Evolutionary conservation across 805 yeast genomes (phyloP).

Genomic region (Starmerella sirachaensis): DNA sequence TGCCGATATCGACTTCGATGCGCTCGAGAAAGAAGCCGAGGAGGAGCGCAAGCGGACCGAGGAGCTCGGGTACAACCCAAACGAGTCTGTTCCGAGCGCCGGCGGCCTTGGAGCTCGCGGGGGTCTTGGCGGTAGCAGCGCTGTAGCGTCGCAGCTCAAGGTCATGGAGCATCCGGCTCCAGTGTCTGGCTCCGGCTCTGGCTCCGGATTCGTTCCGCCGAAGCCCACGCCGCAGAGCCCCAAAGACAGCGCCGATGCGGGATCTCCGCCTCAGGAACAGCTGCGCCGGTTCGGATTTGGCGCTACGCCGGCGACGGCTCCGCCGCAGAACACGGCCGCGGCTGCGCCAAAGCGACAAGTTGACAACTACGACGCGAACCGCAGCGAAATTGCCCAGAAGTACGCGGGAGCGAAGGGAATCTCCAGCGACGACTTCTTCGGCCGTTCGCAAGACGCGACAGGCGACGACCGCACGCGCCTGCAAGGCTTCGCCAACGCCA

Average conservation of each 20-base stretch:
- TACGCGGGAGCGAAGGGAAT: conserved; percentile 87
- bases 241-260: conserved; percentile 5
- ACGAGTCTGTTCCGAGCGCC: conserved; percentile 12
- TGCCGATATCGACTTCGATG: conserved; percentile 50
- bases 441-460: conserved; percentile 73
- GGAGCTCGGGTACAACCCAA: conserved; percentile 36
- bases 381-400: conserved; percentile 34
- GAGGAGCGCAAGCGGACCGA: conserved; percentile 52
- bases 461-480: conserved; percentile 62
- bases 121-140: neutral
- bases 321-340: conserved; percentile 14
- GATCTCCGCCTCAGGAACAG: conserved; percentile 16
- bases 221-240: conserved; percentile 8
- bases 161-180: neutral
- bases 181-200: neutral
- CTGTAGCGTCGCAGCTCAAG: neutral
- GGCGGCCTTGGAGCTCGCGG: conserved; percentile 1
- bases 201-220: conserved; percentile 6
- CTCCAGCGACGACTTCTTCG: conserved; percentile 90
- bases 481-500: conserved; percentile 72
- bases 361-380: conserved; percentile 33
- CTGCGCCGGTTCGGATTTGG: conserved; percentile 23
- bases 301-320: conserved; percentile 23
- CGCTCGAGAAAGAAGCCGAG: conserved; percentile 66
- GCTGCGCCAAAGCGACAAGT: conserved; percentile 29